Percentiles rank a stretch among this genome's conserved stretches.
These are phyloP conservation scores for Graphium sp. DNA, from an alignment of 2,329 filamentous ascomycete genomes.

Conservation along the genomic window DNA sequence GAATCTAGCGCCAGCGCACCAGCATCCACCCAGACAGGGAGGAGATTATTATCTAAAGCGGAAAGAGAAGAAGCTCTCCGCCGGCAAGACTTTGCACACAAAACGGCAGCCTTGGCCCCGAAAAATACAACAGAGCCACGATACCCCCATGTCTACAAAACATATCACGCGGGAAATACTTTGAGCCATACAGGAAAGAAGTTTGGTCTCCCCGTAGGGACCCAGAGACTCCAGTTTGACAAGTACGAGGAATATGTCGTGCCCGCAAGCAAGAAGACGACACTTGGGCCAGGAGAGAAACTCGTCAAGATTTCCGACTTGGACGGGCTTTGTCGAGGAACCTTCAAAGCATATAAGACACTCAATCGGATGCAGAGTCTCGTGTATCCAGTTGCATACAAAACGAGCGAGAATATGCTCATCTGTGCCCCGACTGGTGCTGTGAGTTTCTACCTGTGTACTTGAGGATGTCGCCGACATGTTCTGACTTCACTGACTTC, in stretches of 20 bases:
- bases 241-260: slow-evolving; percentile 85
- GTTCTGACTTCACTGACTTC: neutral
- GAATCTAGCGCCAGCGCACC: slow-evolving; percentile 28
- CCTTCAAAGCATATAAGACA: slow-evolving; percentile 84
- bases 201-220: slow-evolving; percentile 68
- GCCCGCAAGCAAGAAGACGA: slow-evolving; percentile 66
- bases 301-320: slow-evolving; percentile 66
- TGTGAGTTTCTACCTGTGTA: slow-evolving; percentile 20
- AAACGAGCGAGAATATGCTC: slow-evolving; percentile 94
- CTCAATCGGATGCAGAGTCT: slow-evolving; percentile 98
- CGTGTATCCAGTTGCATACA: slow-evolving; percentile 88
- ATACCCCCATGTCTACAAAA: slow-evolving; percentile 88
- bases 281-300: slow-evolving; percentile 53
- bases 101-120: slow-evolving; percentile 53
- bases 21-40: slow-evolving; percentile 14
- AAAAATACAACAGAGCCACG: slow-evolving; percentile 55
- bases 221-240: slow-evolving; percentile 48
- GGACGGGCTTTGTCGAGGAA: slow-evolving; percentile 78
- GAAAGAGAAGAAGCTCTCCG: slow-evolving; percentile 68
- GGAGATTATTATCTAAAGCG: slow-evolving; percentile 51
- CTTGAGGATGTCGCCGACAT: neutral
- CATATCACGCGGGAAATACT: slow-evolving; percentile 71
- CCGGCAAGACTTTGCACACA: slow-evolving; percentile 67
- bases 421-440: slow-evolving; percentile 96
- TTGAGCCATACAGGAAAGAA: slow-evolving; percentile 65